phyloP scores from a whole-genome alignment of 2,329 filamentous ascomycete species.

The Coniochaeta ligniaria region DNA sequence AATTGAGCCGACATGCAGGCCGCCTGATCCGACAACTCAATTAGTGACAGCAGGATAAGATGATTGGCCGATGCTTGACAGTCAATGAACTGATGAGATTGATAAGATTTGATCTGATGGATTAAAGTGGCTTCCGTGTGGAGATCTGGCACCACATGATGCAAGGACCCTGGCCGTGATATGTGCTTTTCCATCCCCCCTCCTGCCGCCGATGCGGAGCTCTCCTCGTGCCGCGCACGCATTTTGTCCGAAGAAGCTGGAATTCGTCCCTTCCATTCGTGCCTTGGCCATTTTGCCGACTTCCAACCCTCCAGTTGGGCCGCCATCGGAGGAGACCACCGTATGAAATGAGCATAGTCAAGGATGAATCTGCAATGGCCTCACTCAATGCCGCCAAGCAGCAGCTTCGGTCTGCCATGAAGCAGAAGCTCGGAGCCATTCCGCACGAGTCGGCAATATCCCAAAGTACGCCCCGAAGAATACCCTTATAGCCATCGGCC shows the following conservation, averaged over 20 bases:
- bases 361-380: conserved; percentile 33
- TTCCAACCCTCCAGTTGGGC: neutral
- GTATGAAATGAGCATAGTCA: neutral
- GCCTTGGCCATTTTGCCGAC: neutral
- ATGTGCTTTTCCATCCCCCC: neutral
- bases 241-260: neutral
- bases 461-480: conserved; percentile 56
- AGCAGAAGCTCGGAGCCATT: conserved; percentile 54
- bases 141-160: neutral
- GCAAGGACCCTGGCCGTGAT: neutral
- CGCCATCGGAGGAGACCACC: neutral
- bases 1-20: neutral
- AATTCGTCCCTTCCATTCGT: neutral
- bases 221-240: neutral
- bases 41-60: neutral
- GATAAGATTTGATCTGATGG: conserved; percentile 4
- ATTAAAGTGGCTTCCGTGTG: neutral
- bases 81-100: conserved; percentile 3
- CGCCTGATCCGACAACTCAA: neutral
- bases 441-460: conserved; percentile 51
- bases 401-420: conserved; percentile 66
- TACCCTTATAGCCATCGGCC: neutral
- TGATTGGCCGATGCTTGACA: neutral
- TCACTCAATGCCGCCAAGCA: conserved; percentile 64
- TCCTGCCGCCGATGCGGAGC: neutral